phyloP scores from a whole-genome alignment of 2,329 filamentous ascomycete genomes.

The Penicillium polonicum region DNA sequence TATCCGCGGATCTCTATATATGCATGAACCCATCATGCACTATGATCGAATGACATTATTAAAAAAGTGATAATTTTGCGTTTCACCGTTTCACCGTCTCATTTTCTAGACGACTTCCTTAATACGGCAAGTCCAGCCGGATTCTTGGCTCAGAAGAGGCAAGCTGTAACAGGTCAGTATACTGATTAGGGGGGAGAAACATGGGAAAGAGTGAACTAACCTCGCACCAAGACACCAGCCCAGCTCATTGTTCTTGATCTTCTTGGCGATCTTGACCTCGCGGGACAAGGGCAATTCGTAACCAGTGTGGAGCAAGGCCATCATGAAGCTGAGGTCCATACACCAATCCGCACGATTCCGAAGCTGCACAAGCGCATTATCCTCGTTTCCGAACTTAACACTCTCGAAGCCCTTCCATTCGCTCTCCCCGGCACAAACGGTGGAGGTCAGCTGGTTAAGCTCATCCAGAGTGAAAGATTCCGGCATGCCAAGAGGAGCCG shows the following conservation, averaged over 20 bases:
- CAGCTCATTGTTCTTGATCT: constrained; percentile 94
- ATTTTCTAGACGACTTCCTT: constrained; percentile 64
- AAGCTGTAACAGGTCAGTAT: constrained; percentile 58
- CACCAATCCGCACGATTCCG: constrained; percentile 83
- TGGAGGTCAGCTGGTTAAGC: constrained; percentile 78
- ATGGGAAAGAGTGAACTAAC: constrained; percentile 52
- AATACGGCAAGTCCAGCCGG: constrained; percentile 87
- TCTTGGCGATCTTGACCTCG: constrained; percentile 97
- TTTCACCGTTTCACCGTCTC: constrained; percentile 11
- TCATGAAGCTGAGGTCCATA: constrained; percentile 94
- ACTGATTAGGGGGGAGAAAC: not conserved
- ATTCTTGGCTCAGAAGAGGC: constrained; percentile 75
- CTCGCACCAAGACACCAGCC: constrained; percentile 98
- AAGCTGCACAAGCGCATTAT: constrained; percentile 77
- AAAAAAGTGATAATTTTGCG: constrained; percentile 20
- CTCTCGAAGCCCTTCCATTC: constrained; percentile 78
- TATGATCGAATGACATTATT: constrained; percentile 24
- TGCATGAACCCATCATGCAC: constrained; percentile 30
- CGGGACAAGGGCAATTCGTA: constrained; percentile 98
- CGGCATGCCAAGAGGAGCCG: constrained; percentile 93
- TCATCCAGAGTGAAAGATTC: constrained; percentile 91
- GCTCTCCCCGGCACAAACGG: constrained; percentile 76
- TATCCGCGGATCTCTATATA: constrained; percentile 28
- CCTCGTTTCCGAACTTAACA: constrained; percentile 69
- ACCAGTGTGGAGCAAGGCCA: constrained; percentile 85